Conservation (phyloP, 2,329 filamentous ascomycete genomes). For the Penicillium sp. region DNA sequence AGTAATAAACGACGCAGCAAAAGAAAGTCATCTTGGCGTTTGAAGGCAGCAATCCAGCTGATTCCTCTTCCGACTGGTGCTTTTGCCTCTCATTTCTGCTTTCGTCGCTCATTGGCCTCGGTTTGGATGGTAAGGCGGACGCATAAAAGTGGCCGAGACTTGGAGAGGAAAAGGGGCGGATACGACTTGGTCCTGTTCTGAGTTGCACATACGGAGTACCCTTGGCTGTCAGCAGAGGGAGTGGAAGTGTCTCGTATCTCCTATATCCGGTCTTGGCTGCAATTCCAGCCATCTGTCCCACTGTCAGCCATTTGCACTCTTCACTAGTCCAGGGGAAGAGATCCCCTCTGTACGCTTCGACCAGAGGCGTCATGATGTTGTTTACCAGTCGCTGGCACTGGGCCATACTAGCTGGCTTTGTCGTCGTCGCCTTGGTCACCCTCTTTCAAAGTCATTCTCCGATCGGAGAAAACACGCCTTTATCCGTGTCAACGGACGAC, state of each 20-base stretch:
- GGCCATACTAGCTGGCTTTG: constrained; percentile 8
- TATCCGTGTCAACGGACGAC: constrained; percentile 1
- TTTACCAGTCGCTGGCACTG: constrained; percentile 13
- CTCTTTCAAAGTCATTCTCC: constrained; percentile 4
- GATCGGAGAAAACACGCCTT: neutral
- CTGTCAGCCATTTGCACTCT: neutral
- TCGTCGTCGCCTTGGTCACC: constrained; percentile 10
- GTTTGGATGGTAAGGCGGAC: neutral
- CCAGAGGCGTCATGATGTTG: neutral
- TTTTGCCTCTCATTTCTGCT: neutral
- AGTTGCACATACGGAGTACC: neutral
- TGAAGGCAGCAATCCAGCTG: neutral
- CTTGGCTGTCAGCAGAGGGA: neutral
- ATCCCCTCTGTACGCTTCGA: neutral
- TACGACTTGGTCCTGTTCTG: neutral
- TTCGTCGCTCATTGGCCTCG: neutral
- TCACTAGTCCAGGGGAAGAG: neutral
- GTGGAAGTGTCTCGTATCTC: neutral
- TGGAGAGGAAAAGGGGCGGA: neutral
- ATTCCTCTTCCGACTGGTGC: neutral
- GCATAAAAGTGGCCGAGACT: neutral
- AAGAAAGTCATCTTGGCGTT: neutral
- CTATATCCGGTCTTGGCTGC: neutral
- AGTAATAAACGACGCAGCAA: neutral
- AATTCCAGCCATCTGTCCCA: neutral